phyloP scores from a whole-genome alignment of 768 basidiomycete species.

The Polyporus arcularius region DNA sequence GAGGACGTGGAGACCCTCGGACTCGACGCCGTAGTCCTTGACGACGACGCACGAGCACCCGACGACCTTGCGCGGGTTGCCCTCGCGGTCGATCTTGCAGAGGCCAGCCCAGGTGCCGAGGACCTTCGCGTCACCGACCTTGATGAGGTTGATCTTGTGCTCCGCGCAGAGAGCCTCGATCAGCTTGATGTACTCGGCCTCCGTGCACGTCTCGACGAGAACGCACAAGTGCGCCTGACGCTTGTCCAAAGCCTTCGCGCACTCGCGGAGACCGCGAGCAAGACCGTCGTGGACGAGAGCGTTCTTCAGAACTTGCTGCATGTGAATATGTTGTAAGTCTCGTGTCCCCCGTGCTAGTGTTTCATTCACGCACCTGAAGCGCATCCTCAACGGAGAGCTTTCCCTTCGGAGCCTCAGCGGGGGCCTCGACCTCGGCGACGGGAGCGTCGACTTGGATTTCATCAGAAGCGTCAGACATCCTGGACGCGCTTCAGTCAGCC shows the following conservation, averaged over 20 bases:
- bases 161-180: slow-evolving; percentile 99
- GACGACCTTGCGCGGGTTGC: slow-evolving; percentile 95
- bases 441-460: slow-evolving; percentile 73
- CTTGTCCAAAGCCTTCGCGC: slow-evolving; percentile 97
- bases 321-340: not conserved
- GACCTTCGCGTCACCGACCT: slow-evolving; percentile 96
- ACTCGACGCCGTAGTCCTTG: slow-evolving; percentile 95
- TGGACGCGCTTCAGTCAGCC: slow-evolving; percentile 24
- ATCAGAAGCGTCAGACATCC: slow-evolving; percentile 99
- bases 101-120: slow-evolving; percentile 98
- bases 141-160: slow-evolving; percentile 99
- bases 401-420: slow-evolving; percentile 89
- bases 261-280: slow-evolving; percentile 96
- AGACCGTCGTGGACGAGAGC: slow-evolving; percentile 98
- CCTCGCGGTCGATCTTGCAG: slow-evolving; percentile 99
- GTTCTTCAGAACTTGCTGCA: slow-evolving; percentile 97
- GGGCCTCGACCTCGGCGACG: slow-evolving; percentile 72
- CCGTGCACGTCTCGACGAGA: slow-evolving; percentile 97
- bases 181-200: slow-evolving; percentile 99
- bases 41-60: slow-evolving; percentile 95
- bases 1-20: slow-evolving; percentile 92
- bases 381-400: slow-evolving; percentile 96
- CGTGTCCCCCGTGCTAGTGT: no score
- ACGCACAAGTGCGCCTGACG: slow-evolving; percentile 98
- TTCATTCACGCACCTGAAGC: slow-evolving; percentile 60